A percentile compares a stretch with the other conserved stretches of the same genome.
Conservation (phyloP, 2,329 filamentous ascomycete species). For the Acrocalymma vagum region DNA sequence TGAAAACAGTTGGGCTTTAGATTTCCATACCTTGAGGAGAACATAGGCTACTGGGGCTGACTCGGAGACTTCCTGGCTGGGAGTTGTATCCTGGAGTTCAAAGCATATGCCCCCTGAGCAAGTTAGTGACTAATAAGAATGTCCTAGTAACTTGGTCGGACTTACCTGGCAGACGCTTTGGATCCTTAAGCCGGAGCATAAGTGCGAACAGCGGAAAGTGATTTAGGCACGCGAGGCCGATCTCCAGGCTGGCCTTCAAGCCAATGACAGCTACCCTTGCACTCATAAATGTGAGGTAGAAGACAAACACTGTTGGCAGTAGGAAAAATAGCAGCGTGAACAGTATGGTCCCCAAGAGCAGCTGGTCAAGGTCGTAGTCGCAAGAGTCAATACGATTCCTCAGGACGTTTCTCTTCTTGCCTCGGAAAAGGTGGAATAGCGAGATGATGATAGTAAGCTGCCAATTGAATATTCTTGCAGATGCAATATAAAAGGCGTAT, state of each 20-base stretch:
- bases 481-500: conserved; percentile 97
- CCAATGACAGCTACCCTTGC: conserved; percentile 95
- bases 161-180: conserved; percentile 82
- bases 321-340: conserved; percentile 97
- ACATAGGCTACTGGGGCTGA: conserved; percentile 79
- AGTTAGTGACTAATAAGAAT: conserved; percentile 1
- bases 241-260: conserved; percentile 90
- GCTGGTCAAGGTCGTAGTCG: conserved; percentile 97
- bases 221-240: conserved; percentile 89
- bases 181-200: conserved; percentile 96
- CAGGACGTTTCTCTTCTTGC: conserved; percentile 96
- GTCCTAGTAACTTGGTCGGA: background rate
- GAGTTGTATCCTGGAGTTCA: conserved; percentile 79
- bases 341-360: conserved; percentile 93
- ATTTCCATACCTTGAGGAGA: conserved; percentile 73
- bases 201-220: conserved; percentile 97
- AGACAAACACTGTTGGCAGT: conserved; percentile 92
- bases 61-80: conserved; percentile 44
- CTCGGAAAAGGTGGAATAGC: conserved; percentile 97
- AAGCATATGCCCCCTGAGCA: conserved; percentile 79
- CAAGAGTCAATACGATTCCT: conserved; percentile 98
- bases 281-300: conserved; percentile 94
- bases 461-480: conserved; percentile 97
- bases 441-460: conserved; percentile 96
- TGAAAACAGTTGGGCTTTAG: conserved; percentile 5